A percentile compares a stretch with the other conserved stretches of the same genome.
Conservation (phyloP, 2,329 filamentous ascomycete genomes). For the Neonectria magnoliae region DNA sequence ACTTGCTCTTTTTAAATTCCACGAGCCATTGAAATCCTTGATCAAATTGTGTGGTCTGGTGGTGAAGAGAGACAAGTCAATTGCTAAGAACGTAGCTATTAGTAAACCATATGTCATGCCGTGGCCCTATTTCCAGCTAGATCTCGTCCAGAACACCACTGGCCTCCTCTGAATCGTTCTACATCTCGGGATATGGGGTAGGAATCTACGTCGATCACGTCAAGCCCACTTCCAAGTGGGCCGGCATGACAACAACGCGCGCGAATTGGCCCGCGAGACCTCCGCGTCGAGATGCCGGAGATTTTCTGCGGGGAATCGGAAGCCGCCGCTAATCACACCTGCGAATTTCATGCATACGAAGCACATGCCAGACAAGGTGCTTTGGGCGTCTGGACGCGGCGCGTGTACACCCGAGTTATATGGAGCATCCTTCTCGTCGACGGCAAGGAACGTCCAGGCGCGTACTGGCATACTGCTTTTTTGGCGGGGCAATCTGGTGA, state of each 20-base stretch:
- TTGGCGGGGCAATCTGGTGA: constrained; percentile 7
- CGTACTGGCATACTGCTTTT: neutral
- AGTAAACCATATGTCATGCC: neutral
- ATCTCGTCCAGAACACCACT: neutral
- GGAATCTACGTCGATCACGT: neutral
- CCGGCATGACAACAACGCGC: neutral
- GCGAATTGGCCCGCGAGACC: neutral
- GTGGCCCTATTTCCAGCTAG: neutral
- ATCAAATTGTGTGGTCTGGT: neutral
- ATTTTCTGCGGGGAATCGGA: constrained; percentile 20
- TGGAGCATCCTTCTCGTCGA: neutral
- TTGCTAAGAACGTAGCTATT: neutral
- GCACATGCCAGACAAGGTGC: neutral
- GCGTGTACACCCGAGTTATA: neutral
- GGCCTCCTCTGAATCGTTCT: neutral
- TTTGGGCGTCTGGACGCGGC: neutral
- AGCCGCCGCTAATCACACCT: constrained; percentile 10
- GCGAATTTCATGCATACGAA: neutral
- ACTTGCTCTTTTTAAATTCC: neutral
- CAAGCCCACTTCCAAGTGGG: neutral
- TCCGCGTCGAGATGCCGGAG: neutral
- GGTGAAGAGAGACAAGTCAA: neutral
- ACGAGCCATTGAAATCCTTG: neutral
- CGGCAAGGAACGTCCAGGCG: neutral
- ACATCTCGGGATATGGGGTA: neutral